Evolutionary conservation across 2,329 filamentous ascomycete species (phyloP), one percentile per base, ranked within the genome.

Genomic region (Rhytidhysteron rufulum): DNA sequence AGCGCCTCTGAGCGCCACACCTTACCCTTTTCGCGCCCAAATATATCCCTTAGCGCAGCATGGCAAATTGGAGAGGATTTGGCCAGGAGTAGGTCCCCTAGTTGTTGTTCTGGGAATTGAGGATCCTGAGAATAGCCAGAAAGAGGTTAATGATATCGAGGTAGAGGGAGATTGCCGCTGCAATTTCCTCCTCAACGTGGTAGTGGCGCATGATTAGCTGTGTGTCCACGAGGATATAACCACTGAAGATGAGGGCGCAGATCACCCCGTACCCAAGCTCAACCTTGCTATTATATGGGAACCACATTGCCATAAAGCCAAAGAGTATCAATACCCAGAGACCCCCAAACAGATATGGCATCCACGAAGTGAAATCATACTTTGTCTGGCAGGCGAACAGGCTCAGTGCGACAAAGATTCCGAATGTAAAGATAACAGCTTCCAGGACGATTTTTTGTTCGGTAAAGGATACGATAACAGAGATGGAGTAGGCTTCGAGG

Each of bases 311-410:
- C 79, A 97, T 89, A 74, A 98, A 93, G 37, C 93, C 87, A 62
- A 97, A 96, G 30, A 98, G 74, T 48, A 98, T 77, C 43, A 96
- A 70, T 5, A 86, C 84, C 93, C 93, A 97, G 15, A 98, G 78
- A 0, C 77, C 83, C 43, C 90, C 90, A 58, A 94, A 94, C 3
- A 97, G 80, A 64, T 96, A 97, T 15, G 93, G 91, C 74, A 91
- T 87, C 91, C 93, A 98, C 49, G 81, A 85, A 1, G 91, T 97
- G 65, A 98, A 98, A 73, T 98, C 93, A 63, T 98, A 98, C 67
- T 94, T 95, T 50, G 86, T 87, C 74, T 98, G 93, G 79, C 90
- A 95, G 36, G 93, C 93, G 65, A 98, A 97, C 32, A 90, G 68
- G 3, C 78, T 83, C 42, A 84, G 64, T 21, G 74, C 78, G 33